Evolutionary conservation across 2,329 filamentous ascomycete species (phyloP).

Genomic region (Mariannaea elegans): DNA sequence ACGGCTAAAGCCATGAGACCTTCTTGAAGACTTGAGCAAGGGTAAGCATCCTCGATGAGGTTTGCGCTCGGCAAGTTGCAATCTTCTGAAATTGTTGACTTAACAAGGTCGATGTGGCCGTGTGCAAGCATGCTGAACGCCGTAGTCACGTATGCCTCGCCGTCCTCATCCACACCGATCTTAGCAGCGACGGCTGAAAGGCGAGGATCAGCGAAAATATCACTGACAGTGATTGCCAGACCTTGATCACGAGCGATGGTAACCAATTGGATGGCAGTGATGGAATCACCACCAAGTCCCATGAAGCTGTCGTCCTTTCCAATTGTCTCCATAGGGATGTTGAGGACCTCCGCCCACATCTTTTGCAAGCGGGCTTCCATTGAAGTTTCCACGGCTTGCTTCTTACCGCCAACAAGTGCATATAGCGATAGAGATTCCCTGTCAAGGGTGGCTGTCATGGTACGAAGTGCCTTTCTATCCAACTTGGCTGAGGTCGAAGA

Average conservation of each 20-base stretch:
- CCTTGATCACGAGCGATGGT: background rate
- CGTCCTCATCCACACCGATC: background rate
- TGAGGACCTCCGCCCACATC: slow-evolving; percentile 43
- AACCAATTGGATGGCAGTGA: no score
- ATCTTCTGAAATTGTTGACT: background rate
- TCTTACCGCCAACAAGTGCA: slow-evolving; percentile 2
- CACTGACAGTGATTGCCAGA: slow-evolving; percentile 4
- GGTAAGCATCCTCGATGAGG: background rate
- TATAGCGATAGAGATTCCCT: slow-evolving; percentile 20
- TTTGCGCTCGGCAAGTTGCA: background rate
- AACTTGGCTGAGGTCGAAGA: slow-evolving; percentile 5
- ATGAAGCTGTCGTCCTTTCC: slow-evolving; percentile 4
- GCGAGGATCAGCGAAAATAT: slow-evolving; percentile 10
- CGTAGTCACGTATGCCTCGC: no score
- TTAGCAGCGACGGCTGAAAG: background rate
- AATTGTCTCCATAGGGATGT: slow-evolving; percentile 42
- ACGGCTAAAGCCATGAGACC: slow-evolving; percentile 10
- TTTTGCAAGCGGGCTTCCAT: slow-evolving; percentile 31
- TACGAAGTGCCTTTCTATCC: background rate
- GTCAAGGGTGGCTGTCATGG: slow-evolving; percentile 5
- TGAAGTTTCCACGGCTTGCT: background rate
- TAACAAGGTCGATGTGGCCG: background rate
- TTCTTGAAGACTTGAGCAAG: slow-evolving; percentile 7
- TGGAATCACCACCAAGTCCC: slow-evolving; percentile 18
- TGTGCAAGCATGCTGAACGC: no score